Conservation (phyloP, 495 filamentous ascomycete species). For the Ramalina intermedia region DNA sequence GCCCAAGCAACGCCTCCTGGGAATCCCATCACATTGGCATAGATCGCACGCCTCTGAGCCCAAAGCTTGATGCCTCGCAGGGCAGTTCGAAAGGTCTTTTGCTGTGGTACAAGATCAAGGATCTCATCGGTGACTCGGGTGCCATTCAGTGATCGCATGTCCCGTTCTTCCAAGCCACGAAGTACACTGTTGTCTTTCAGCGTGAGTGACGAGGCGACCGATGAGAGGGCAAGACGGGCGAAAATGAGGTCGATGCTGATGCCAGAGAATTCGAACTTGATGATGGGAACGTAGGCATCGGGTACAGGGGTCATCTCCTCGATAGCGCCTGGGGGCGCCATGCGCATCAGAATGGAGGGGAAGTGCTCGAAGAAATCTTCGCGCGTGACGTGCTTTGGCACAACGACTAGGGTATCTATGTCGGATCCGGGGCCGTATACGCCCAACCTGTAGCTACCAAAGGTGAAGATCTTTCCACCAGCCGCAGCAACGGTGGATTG, state of each 20-base stretch:
- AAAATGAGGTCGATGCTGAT: constrained; percentile 95
- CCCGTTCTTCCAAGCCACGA: constrained; percentile 70
- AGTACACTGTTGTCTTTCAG: constrained; percentile 72
- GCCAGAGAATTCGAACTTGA: constrained; percentile 79
- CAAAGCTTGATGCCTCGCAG: constrained; percentile 88
- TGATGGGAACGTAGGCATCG: constrained; percentile 87
- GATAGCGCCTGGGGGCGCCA: constrained; percentile 62
- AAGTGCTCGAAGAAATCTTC: constrained; percentile 88
- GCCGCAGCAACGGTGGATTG: constrained; percentile 61
- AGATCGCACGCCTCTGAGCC: constrained; percentile 89
- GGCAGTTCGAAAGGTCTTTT: constrained; percentile 74
- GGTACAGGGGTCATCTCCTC: constrained; percentile 74
- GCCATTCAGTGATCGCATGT: constrained; percentile 81
- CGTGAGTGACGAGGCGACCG: constrained; percentile 57
- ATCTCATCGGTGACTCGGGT: constrained; percentile 89
- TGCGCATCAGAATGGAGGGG: constrained; percentile 55
- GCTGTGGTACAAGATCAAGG: constrained; percentile 72
- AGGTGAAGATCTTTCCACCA: constrained; percentile 85
- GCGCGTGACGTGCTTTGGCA: constrained; percentile 68
- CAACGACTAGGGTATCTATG: constrained; percentile 90
- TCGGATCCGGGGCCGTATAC: constrained; percentile 92
- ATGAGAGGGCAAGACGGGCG: constrained; percentile 55
- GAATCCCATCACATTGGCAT: constrained; percentile 89
- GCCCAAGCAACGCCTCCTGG: constrained; percentile 97
- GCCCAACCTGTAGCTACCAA: constrained; percentile 84